These are phyloP conservation scores for Fusarium sulawesiense DNA, from an alignment of 2,329 filamentous ascomycete genomes.

Conservation along the genomic window DNA sequence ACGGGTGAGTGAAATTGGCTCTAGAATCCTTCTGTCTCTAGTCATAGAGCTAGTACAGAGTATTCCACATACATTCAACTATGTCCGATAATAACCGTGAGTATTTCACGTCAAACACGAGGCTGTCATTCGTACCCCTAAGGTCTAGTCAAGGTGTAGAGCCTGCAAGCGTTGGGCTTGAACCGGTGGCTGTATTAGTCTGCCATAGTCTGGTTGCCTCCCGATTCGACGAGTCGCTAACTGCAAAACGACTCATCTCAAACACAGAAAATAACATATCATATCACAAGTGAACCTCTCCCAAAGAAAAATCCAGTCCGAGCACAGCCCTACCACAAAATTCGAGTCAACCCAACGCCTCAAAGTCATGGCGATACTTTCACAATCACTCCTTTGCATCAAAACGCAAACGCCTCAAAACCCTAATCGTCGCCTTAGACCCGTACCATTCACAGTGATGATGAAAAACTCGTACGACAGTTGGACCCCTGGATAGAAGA, in stretches of 20 bases:
- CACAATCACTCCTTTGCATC: not conserved
- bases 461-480: not conserved
- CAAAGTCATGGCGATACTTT: not conserved
- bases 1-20: not conserved
- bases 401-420: not conserved
- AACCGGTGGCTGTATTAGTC: not conserved
- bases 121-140: not conserved
- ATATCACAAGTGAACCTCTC: not conserved
- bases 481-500: not conserved
- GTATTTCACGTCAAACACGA: not conserved
- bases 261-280: not conserved
- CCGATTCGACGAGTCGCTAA: not conserved
- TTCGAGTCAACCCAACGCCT: not conserved
- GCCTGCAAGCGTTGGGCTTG: not conserved
- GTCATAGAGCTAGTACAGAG: not conserved
- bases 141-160: not conserved
- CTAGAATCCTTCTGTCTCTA: not conserved
- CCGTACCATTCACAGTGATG: not conserved
- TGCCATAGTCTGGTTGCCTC: not conserved
- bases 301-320: not conserved
- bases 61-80: not conserved
- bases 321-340: not conserved
- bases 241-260: not conserved
- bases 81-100: not conserved
- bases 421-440: not conserved